A percentile compares a stretch with the other conserved stretches of the same genome.
Conservation (phyloP, 2,329 filamentous ascomycete species). For the Alternaria metachromatica region DNA sequence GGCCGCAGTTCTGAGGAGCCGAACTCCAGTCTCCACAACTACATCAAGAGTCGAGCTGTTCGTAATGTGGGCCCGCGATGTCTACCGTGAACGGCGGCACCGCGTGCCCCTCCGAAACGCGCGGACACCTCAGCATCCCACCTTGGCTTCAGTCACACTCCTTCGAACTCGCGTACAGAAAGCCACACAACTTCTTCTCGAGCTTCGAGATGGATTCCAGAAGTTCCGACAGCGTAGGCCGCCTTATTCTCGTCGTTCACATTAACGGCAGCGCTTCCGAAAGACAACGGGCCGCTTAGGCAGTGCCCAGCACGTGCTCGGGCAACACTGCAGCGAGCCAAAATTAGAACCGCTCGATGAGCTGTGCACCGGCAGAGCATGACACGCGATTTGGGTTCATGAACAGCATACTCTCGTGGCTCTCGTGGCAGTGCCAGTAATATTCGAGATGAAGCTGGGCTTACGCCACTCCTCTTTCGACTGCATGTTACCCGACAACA, state of each 20-base stretch:
- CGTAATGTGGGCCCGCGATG: slow-evolving; percentile 5
- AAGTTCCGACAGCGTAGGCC: slow-evolving; percentile 20
- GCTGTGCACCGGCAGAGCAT: slow-evolving; percentile 20
- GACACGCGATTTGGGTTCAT: slow-evolving; percentile 21
- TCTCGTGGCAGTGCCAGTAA: slow-evolving; percentile 31
- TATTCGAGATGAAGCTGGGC: slow-evolving; percentile 32
- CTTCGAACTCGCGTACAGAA: slow-evolving; percentile 6
- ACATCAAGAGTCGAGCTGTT: neutral
- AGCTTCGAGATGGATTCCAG: slow-evolving; percentile 23
- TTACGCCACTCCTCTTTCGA: slow-evolving; percentile 27
- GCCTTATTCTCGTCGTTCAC: slow-evolving; percentile 17
- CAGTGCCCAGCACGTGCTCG: slow-evolving; percentile 26
- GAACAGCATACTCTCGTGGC: slow-evolving; percentile 13
- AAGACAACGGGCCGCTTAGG: slow-evolving; percentile 13
- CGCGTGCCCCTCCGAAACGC: slow-evolving; percentile 12
- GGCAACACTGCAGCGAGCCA: slow-evolving; percentile 20
- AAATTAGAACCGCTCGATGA: slow-evolving; percentile 18
- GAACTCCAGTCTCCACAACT: slow-evolving; percentile 1
- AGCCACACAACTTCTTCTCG: slow-evolving; percentile 4
- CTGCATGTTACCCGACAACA: slow-evolving; percentile 24
- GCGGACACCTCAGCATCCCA: slow-evolving; percentile 7
- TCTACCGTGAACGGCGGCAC: slow-evolving; percentile 1
- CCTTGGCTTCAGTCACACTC: neutral
- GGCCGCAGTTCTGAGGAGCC: neutral
- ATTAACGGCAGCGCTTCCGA: slow-evolving; percentile 27